phyloP scores from a whole-genome alignment of 208 protist species.

The Herpetomonas tarakana region DNA sequence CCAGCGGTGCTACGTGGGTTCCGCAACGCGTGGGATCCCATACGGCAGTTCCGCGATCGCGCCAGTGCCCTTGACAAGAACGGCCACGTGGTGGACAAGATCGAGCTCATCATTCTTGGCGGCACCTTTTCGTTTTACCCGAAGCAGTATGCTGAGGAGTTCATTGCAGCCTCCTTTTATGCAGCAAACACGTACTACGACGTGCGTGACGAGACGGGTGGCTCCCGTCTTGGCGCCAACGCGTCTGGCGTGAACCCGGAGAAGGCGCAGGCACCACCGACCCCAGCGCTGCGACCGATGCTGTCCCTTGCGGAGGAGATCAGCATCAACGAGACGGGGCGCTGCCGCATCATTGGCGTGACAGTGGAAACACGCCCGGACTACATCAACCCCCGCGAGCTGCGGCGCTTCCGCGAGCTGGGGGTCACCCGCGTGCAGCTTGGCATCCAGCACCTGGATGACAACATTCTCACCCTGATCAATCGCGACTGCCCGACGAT shows the following conservation, averaged over 20 bases:
- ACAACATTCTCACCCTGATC: constrained; percentile 95
- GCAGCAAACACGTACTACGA: constrained; percentile 92
- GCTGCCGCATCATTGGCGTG: constrained; percentile 98
- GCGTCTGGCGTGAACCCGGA: background rate
- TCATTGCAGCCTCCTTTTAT: constrained; percentile 88
- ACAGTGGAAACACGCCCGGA: constrained; percentile 99
- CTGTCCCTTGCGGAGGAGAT: constrained; percentile 75
- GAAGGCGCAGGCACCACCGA: background rate
- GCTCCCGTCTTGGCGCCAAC: background rate
- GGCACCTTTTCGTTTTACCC: constrained; percentile 99
- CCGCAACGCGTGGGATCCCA: constrained; percentile 88
- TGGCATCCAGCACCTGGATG: constrained; percentile 99
- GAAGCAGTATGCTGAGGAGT: constrained; percentile 92
- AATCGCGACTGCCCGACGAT: constrained; percentile 96
- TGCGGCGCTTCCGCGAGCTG: constrained; percentile 84
- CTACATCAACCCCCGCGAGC: constrained; percentile 93
- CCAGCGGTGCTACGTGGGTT: constrained; percentile 90
- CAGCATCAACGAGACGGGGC: constrained; percentile 89
- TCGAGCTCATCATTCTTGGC: constrained; percentile 99
- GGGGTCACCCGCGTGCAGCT: constrained; percentile 99
- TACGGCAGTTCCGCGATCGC: constrained; percentile 90
- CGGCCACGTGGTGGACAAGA: constrained; percentile 94
- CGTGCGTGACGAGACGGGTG: background rate
- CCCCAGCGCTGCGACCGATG: constrained; percentile 58
- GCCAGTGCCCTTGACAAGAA: constrained; percentile 89